These are phyloP conservation scores for Byssoonygena ceratinophila DNA, from an alignment of 2,329 filamentous ascomycete species.

Conservation along the genomic window DNA sequence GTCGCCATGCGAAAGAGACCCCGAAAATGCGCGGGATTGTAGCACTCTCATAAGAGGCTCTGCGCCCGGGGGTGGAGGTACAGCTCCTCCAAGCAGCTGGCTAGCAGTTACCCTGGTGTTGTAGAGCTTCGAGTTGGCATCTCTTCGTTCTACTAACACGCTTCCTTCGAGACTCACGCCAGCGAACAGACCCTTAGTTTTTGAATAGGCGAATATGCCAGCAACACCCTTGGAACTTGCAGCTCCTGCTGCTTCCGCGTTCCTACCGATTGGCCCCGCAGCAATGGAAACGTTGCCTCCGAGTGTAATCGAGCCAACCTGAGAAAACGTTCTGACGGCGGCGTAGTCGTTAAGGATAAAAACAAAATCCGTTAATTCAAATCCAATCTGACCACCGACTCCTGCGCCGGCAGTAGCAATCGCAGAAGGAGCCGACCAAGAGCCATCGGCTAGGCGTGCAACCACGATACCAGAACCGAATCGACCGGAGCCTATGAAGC, in stretches of 20 bases:
- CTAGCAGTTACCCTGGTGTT: conserved; percentile 68
- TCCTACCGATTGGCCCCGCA: conserved; percentile 83
- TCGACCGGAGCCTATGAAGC: conserved; percentile 42
- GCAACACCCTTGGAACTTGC: conserved; percentile 82
- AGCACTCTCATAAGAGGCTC: conserved; percentile 75
- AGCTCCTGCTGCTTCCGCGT: conserved; percentile 89
- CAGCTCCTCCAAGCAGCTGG: conserved; percentile 67
- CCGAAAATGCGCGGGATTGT: conserved; percentile 74
- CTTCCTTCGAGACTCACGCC: conserved; percentile 91
- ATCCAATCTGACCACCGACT: conserved; percentile 43
- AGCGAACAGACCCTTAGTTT: conserved; percentile 94
- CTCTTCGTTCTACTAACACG: conserved; percentile 83
- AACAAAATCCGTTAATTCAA: conserved; percentile 59
- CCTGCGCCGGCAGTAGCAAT: conserved; percentile 41
- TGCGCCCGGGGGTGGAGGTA: conserved; percentile 69
- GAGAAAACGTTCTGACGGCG: conserved; percentile 88
- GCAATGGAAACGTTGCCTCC: conserved; percentile 95
- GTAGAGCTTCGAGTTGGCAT: conserved; percentile 96
- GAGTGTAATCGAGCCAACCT: conserved; percentile 79
- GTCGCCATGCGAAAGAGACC: conserved; percentile 49
- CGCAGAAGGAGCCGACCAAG: conserved; percentile 42
- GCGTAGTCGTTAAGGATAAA: conserved; percentile 91
- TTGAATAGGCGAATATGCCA: conserved; percentile 92
- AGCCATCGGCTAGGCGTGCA: conserved; percentile 39
- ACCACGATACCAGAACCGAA: conserved; percentile 43